Conservation (phyloP, 2,329 filamentous ascomycete species). For the Aspergillus ochraceus region DNA sequence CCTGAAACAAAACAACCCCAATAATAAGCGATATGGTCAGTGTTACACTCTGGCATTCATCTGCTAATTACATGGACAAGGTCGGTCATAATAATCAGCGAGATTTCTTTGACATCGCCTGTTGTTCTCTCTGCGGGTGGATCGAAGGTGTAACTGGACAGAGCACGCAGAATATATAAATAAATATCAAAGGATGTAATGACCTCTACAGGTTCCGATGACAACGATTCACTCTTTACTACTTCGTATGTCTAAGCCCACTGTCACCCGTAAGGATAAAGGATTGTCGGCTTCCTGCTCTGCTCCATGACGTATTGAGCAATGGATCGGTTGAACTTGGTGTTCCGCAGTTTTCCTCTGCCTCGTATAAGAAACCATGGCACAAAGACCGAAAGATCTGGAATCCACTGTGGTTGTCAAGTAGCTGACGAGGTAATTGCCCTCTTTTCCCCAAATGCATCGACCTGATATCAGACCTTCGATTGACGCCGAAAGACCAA, state of each 20-base stretch:
- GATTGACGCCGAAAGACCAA: slow-evolving; percentile 33
- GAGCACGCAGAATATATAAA: too few relatives aligned
- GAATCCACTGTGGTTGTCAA: background rate
- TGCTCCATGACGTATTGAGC: background rate
- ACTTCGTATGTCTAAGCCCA: background rate
- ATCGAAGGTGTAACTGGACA: too few relatives aligned
- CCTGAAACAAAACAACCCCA: slow-evolving; percentile 21
- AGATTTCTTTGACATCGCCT: too few relatives aligned
- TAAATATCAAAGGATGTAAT: too few relatives aligned
- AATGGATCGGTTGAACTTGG: background rate
- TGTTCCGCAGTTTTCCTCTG: background rate
- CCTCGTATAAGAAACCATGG: background rate
- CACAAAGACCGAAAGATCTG: background rate
- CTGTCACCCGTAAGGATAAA: background rate
- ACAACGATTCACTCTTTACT: background rate
- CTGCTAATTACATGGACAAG: too few relatives aligned
- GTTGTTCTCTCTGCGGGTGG: too few relatives aligned
- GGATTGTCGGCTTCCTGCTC: background rate
- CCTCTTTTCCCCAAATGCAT: slow-evolving; percentile 11
- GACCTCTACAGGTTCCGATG: background rate
- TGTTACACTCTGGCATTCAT: too few relatives aligned
- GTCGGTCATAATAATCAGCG: too few relatives aligned
- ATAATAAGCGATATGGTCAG: background rate
- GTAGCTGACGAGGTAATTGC: slow-evolving; percentile 13
- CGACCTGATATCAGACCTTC: slow-evolving; percentile 21